Base-by-base conservation (phyloP, 139 green algal species). In the Coelastrella sp. region DNA sequence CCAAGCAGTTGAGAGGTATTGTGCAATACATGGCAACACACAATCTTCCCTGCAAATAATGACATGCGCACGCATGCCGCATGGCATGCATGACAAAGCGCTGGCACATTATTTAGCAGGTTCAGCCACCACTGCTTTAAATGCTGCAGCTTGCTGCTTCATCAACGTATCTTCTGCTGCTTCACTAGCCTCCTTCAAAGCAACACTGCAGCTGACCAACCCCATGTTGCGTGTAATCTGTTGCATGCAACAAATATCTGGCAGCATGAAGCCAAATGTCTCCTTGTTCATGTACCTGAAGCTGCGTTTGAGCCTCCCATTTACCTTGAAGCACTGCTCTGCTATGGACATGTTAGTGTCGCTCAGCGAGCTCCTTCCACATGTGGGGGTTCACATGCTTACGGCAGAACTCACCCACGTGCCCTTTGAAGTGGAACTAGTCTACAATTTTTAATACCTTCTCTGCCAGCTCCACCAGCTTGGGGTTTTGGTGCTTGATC, bases 261-360 rank as follows among this genome's bases (percentile, higher is more conserved):
- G 68, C 14, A 75, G 14, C 68, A 75, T 75, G 68, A 75, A 75
- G 14, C 15, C 15, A 75, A 75, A 75, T 20, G 15, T n/a, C 24
- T 80, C 73, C n/a, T 58, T 57, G 73, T 58, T 80, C 73, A 80
- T 80, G 73, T 80, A 80, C 8, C 73, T 9, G 24, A 80, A 80
- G 24, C 73, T 80, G 73, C 73, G 73, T n/a, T 80, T 80, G 9
- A 59, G 25, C 9, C 73, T 22, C 8, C 73, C 73, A 7, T 80
- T 57, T 22, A 15, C 24, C 73, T 80, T 80, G 73, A 80, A 80
- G 25, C 8, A 80, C 24, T 80, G 73, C 73, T 80, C 73, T 59
- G 73, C 73, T 15, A 80, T 19, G 19, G n/a, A 59, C 73, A 80
- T 80, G 73, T 80, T 80, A 7, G 73, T 58, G n/a, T n/a, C n/a